phyloP scores from a whole-genome alignment of 1,284 basidiomycete genomes.

The Garcileccinum viscosum region DNA sequence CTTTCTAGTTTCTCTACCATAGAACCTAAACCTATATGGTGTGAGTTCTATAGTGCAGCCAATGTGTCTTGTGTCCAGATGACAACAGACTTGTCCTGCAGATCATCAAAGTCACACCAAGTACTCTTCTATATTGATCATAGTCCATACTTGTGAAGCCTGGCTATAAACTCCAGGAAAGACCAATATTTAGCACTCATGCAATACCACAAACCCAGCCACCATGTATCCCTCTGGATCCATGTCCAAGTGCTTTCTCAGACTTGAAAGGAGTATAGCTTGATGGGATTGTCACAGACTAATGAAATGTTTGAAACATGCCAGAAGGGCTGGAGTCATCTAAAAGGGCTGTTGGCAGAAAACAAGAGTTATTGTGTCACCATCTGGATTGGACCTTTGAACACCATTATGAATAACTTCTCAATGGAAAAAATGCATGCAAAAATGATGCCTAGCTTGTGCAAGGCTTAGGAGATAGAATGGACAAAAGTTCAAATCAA shows the following conservation, averaged over 20 bases:
- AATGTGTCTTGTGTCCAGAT: slow-evolving; percentile 95
- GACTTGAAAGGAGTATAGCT: slow-evolving; percentile 90
- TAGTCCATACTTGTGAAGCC: slow-evolving; percentile 93
- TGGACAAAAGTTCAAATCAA: too few species aligned
- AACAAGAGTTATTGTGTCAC: too few species aligned
- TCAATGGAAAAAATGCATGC: too few species aligned
- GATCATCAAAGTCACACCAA: neutral
- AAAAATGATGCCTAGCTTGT: too few species aligned
- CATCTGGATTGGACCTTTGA: too few species aligned
- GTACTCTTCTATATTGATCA: slow-evolving; percentile 22
- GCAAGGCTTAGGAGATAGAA: too few species aligned
- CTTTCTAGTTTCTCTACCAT: too few species aligned
- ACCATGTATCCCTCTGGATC: slow-evolving; percentile 85
- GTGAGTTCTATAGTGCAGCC: slow-evolving; percentile 65
- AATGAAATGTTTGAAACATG: slow-evolving; percentile 84
- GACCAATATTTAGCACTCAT: slow-evolving; percentile 96
- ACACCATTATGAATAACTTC: too few species aligned
- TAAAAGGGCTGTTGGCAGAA: too few species aligned
- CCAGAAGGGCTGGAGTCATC: too few species aligned
- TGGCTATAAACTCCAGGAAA: slow-evolving; percentile 93
- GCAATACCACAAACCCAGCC: slow-evolving; percentile 99
- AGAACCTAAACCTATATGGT: too few species aligned
- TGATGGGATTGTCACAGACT: slow-evolving; percentile 93
- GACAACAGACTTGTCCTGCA: slow-evolving; percentile 87
- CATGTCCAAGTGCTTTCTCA: slow-evolving; percentile 80